phyloP scores from a whole-genome alignment of 257 asterid species.

The Leptodermis oblonga region DNA sequence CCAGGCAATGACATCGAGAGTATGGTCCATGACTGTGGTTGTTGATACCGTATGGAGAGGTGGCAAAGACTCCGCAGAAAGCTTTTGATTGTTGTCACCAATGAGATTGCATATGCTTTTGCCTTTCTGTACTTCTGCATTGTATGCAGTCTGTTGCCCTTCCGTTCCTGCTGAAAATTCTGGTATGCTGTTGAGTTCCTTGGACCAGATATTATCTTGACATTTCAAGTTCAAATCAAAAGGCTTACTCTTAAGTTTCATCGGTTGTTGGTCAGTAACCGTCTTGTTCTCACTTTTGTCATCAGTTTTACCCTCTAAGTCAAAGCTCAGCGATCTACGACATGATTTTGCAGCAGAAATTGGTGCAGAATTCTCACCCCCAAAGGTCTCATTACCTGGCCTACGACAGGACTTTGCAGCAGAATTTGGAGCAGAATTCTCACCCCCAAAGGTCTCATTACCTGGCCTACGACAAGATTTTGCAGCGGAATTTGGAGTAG shows the following conservation, averaged over 20 bases:
- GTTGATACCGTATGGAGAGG: slow-evolving; percentile 21
- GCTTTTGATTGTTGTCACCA: slow-evolving; percentile 19
- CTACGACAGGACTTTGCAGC: too few species aligned
- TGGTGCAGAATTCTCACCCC: slow-evolving; percentile 26
- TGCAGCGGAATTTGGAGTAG: slow-evolving; percentile 25
- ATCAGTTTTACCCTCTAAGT: slow-evolving; percentile 31
- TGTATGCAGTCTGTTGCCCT: slow-evolving; percentile 21
- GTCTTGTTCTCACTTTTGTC: slow-evolving; percentile 29
- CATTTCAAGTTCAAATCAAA: slow-evolving; percentile 35
- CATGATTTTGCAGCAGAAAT: slow-evolving; percentile 41
- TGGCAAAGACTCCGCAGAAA: slow-evolving; percentile 28
- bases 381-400: slow-evolving; percentile 26
- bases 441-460: slow-evolving; percentile 29
- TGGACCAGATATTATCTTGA: slow-evolving; percentile 30
- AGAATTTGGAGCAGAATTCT: slow-evolving; percentile 22
- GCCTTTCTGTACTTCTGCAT: slow-evolving; percentile 25
- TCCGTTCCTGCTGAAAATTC: slow-evolving; percentile 23
- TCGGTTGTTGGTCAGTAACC: slow-evolving; percentile 27
- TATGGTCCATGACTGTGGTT: slow-evolving; percentile 33
- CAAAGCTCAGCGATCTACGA: slow-evolving; percentile 61
- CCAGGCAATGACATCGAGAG: slow-evolving; percentile 64
- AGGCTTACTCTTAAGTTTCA: slow-evolving; percentile 30
- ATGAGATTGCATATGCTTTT: slow-evolving; percentile 14
- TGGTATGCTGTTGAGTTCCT: slow-evolving; percentile 25
- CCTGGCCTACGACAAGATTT: slow-evolving; percentile 52